Conservation (phyloP, 257 asterid genomes). For the Leptodermis oblonga region DNA sequence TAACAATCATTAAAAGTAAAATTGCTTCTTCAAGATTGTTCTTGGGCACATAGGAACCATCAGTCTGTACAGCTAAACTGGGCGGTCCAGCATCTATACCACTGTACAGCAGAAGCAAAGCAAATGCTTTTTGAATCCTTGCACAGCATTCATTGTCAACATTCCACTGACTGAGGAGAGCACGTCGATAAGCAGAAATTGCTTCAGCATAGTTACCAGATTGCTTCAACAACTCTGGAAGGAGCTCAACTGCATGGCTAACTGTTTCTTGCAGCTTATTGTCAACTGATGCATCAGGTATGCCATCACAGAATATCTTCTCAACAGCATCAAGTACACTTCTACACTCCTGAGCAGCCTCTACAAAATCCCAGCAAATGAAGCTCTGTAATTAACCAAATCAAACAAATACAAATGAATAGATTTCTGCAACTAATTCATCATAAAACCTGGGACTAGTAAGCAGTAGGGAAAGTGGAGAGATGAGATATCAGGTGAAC, state of each 20-base stretch:
- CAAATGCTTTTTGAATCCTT: slow-evolving; percentile 91
- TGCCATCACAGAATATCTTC: slow-evolving; percentile 75
- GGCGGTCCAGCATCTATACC: slow-evolving; percentile 88
- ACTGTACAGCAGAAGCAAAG: slow-evolving; percentile 77
- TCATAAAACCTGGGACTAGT: slow-evolving; percentile 7
- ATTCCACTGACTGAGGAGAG: slow-evolving; percentile 94
- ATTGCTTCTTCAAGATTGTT: slow-evolving; percentile 93
- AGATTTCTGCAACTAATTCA: slow-evolving; percentile 8
- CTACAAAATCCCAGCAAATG: slow-evolving; percentile 48
- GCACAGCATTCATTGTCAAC: slow-evolving; percentile 86
- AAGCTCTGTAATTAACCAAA: slow-evolving; percentile 25
- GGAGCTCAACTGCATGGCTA: slow-evolving; percentile 91
- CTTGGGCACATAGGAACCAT: slow-evolving; percentile 84
- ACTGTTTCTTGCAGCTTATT: slow-evolving; percentile 90
- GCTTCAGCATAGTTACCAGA: slow-evolving; percentile 71
- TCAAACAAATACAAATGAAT: slow-evolving; percentile 22
- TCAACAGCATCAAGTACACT: slow-evolving; percentile 96
- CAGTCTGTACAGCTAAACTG: slow-evolving; percentile 78
- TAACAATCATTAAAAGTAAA: slow-evolving; percentile 86
- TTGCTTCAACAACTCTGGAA: slow-evolving; percentile 91
- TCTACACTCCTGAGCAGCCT: slow-evolving; percentile 89
- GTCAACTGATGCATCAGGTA: slow-evolving; percentile 75
- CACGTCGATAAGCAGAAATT: slow-evolving; percentile 79
- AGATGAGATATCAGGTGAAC: background rate
- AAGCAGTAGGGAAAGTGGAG: background rate